Percentiles rank a stretch among this genome's conserved stretches.
Conservation (phyloP, 352 stramenopile genomes). For the Globisporangium yorkense region DNA sequence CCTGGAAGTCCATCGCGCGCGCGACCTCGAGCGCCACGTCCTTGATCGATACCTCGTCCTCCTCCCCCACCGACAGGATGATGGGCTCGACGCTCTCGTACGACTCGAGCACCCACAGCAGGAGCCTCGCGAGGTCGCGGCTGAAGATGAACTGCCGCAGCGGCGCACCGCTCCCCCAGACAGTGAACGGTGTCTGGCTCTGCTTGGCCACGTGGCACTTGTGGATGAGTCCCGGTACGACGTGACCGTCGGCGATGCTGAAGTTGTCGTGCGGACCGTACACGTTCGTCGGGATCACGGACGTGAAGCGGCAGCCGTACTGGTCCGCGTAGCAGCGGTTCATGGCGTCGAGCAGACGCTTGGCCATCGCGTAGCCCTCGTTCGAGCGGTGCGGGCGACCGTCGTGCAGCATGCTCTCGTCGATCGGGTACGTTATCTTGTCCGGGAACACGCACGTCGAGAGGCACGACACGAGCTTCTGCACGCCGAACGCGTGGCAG, state of each 20-base stretch:
- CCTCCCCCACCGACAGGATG: conserved; percentile 94
- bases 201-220: conserved; percentile 97
- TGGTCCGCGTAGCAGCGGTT: conserved; percentile 96
- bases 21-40: conserved; percentile 88
- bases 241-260: conserved; percentile 94
- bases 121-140: conserved; percentile 92
- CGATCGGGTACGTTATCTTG: conserved; percentile 97
- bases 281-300: conserved; percentile 99
- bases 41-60: conserved; percentile 93
- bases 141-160: conserved; percentile 98
- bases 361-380: conserved; percentile 96
- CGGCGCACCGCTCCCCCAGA: conserved; percentile 94
- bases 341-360: conserved; percentile 98
- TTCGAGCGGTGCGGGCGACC: conserved; percentile 77
- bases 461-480: conserved; percentile 97
- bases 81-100: conserved; percentile 92
- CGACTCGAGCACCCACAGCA: conserved; percentile 76
- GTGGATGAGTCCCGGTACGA: conserved; percentile 98
- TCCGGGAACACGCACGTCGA: conserved; percentile 99
- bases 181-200: conserved; percentile 81
- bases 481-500: conserved; percentile 79
- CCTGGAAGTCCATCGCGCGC: conserved; percentile 69
- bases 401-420: conserved; percentile 96
- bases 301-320: conserved; percentile 97
- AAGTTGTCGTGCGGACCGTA: conserved; percentile 99